phyloP scores from a whole-genome alignment of 768 basidiomycete genomes.

The Mrakia hoshinonis region DNA sequence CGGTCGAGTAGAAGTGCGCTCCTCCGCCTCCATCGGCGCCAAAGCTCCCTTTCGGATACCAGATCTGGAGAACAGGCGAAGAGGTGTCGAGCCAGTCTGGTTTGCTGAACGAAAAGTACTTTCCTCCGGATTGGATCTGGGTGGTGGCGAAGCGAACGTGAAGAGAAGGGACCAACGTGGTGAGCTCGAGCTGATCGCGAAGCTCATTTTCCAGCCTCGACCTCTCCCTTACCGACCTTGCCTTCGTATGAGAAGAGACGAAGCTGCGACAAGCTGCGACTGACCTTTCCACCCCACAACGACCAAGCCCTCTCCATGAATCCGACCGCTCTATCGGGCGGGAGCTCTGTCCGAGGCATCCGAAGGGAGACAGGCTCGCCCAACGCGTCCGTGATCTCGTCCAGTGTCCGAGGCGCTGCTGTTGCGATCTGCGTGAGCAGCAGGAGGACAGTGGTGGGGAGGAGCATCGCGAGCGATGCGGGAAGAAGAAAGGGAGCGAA shows the following conservation, averaged over 20 bases:
- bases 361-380: not conserved
- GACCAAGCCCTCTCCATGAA: too few relatives aligned
- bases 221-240: too few relatives aligned
- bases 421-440: not conserved
- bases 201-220: not conserved
- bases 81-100: slow-evolving; percentile 51
- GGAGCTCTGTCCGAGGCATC: not conserved
- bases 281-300: too few relatives aligned
- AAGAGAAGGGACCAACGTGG: not conserved
- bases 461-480: not conserved
- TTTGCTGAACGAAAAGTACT: slow-evolving; percentile 54
- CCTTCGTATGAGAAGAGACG: too few relatives aligned
- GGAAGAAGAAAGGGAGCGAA: not conserved
- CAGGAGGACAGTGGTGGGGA: not conserved
- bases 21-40: slow-evolving; percentile 43
- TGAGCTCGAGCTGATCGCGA: not conserved
- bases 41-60: slow-evolving; percentile 1
- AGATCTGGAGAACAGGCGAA: not conserved
- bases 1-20: slow-evolving; percentile 49
- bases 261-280: too few relatives aligned
- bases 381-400: not conserved
- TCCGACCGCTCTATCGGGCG: too few relatives aligned
- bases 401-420: not conserved
- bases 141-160: too few relatives aligned
- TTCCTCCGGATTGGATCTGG: slow-evolving; percentile 33